These are phyloP conservation scores for Phaeoacremonium minimum DNA, from an alignment of 2,329 filamentous ascomycete genomes.

Conservation along the genomic window DNA sequence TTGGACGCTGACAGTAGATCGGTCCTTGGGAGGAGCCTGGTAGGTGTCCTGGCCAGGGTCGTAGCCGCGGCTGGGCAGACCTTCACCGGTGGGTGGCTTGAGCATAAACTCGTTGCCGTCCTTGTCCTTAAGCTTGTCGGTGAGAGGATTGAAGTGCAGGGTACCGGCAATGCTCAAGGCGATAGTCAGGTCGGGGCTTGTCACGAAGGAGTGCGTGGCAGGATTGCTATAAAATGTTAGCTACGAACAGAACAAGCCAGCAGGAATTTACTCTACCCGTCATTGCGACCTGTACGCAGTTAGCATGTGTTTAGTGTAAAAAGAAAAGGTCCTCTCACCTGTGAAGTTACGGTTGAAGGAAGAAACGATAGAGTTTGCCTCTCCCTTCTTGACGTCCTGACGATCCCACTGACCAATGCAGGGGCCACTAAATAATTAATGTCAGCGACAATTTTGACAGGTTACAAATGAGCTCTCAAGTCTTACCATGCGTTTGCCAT, in stretches of 20 bases:
- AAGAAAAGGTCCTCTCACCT: too few species aligned
- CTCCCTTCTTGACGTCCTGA: slow-evolving; percentile 88
- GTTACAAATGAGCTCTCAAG: too few species aligned
- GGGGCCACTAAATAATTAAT: too few species aligned
- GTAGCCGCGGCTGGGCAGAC: slow-evolving; percentile 77
- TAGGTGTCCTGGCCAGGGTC: slow-evolving; percentile 89
- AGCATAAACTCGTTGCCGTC: slow-evolving; percentile 96
- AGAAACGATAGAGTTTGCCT: slow-evolving; percentile 93
- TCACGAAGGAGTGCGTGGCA: slow-evolving; percentile 42
- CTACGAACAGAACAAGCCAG: too few species aligned
- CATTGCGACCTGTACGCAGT: too few species aligned
- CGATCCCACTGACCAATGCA: slow-evolving; percentile 97
- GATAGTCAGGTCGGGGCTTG: slow-evolving; percentile 40
- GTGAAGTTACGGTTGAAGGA: slow-evolving; percentile 99
- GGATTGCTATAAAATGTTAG: slow-evolving; percentile 47
- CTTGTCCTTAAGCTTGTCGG: slow-evolving; percentile 87
- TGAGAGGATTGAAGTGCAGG: slow-evolving; percentile 87
- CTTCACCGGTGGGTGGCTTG: slow-evolving; percentile 71
- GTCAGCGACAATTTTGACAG: too few species aligned
- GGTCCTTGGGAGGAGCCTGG: slow-evolving; percentile 86
- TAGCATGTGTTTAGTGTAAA: too few species aligned
- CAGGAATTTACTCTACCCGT: too few species aligned
- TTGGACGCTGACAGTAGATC: slow-evolving; percentile 66
- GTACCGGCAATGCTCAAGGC: slow-evolving; percentile 32
- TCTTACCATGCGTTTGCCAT: slow-evolving; percentile 97